phyloP scores from a whole-genome alignment of 2,329 filamentous ascomycete species.

The Aspergillus sp. region DNA sequence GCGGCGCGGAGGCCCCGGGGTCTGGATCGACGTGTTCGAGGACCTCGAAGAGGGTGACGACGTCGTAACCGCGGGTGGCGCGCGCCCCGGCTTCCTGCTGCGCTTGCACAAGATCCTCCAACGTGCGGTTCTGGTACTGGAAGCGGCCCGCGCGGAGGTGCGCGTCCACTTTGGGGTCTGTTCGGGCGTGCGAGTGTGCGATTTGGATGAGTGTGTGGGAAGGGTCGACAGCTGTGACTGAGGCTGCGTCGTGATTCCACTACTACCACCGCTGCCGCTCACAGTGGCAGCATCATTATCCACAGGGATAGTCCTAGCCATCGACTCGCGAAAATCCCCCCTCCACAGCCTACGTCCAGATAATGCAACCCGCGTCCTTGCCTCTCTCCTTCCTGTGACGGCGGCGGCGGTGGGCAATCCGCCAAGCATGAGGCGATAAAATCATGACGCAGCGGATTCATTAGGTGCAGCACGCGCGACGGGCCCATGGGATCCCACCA shows the following conservation, averaged over 20 bases:
- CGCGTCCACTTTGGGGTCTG: slow-evolving; percentile 58
- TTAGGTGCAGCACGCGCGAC: slow-evolving; percentile 85
- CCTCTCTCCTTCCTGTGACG: too few species aligned
- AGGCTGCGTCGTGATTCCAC: slow-evolving; percentile 19
- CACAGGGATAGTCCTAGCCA: slow-evolving; percentile 35
- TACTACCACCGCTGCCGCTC: too few species aligned
- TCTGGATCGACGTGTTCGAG: slow-evolving; percentile 83
- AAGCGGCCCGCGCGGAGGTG: slow-evolving; percentile 48
- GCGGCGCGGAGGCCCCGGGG: slow-evolving; percentile 59
- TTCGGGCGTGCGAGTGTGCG: slow-evolving; percentile 64
- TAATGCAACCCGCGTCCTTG: slow-evolving; percentile 43
- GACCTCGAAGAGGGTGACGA: slow-evolving; percentile 87
- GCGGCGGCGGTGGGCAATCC: slow-evolving; percentile 39
- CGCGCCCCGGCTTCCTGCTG: too few species aligned
- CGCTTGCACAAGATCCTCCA: slow-evolving; percentile 50
- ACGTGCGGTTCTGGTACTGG: slow-evolving; percentile 63
- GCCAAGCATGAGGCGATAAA: slow-evolving; percentile 71
- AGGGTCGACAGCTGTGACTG: slow-evolving; percentile 40
- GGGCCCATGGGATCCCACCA: slow-evolving; percentile 98
- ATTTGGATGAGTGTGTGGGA: slow-evolving; percentile 45
- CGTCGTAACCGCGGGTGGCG: slow-evolving; percentile 50
- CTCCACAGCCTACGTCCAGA: slow-evolving; percentile 90
- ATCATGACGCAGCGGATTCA: slow-evolving; percentile 94
- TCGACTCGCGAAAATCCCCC: slow-evolving; percentile 81
- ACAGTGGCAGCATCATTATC: background rate